Base-by-base conservation (phyloP, 2,329 filamentous ascomycete species). In the Hypoxylon sp. region DNA sequence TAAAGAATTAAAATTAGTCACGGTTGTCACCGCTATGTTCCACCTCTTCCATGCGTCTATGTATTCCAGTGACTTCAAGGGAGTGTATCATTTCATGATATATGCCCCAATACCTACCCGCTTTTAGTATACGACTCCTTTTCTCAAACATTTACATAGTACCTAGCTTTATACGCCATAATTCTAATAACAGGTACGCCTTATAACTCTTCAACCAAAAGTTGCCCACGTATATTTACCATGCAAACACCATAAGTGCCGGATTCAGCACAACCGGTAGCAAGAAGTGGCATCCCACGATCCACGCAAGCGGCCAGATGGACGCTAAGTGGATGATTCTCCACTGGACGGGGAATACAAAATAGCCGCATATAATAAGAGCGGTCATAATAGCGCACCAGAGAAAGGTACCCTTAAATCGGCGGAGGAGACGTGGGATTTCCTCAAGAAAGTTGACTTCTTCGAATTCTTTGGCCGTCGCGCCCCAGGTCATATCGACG, bases 241-340 rank as follows among this genome's bases (percentile, higher is more conserved):
- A 90, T 48, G 85, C 87, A 74, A 90, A 88, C 75, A 85, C 83
- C 88, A 91, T 90, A 80, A 91, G 75, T 55, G 86, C 87, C 19
- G 89, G 89, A 73, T 91, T 91, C 67, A 91, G 78, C 63, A 83
- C 82, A 53, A 91, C 84, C 9, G 88, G 88, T 65, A 90, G 77
- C 44, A 87, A 77, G 74, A 90, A 87, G 75, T 90, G 87, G 39
- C 81, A 82, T 48, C 83, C 78, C 10, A 90, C 80, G 39, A 88
- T 80, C 42, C 81, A 83, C 22, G 78, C 79, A 24, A 91, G 77
- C 22, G 89, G 89, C 73, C 83, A 88, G 75, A 91, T 88, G 61
- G 88, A 86, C 13, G 87, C 84, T 72, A 91, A 87, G 59, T 82
- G 76, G 19, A 78, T 80, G 75, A 91, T 90, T 67, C 80, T 81